A percentile compares a stretch with the other conserved stretches of the same genome.
These are phyloP conservation scores for Neodidymelliopsis sp. DNA, from an alignment of 2,329 filamentous ascomycete species.

Conservation along the genomic window DNA sequence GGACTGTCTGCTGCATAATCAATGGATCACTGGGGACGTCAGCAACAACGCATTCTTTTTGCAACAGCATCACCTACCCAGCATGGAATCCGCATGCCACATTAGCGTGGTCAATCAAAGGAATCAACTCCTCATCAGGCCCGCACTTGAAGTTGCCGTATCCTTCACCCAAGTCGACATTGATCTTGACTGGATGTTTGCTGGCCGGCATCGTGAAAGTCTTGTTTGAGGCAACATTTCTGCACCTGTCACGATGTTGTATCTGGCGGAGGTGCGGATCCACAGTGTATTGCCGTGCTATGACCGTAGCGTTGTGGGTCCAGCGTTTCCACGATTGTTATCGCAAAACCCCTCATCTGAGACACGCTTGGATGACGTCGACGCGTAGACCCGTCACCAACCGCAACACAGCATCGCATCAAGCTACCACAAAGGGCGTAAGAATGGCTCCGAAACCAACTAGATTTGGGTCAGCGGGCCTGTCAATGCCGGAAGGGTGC, in stretches of 20 bases:
- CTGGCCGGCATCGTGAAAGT: constrained; percentile 55
- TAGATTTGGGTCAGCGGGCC: not conserved
- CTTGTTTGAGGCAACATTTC: not conserved
- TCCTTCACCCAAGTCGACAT: constrained; percentile 62
- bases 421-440: constrained; percentile 6
- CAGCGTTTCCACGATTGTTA: constrained; percentile 9
- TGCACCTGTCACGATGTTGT: not conserved
- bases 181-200: constrained; percentile 61
- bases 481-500: constrained; percentile 4
- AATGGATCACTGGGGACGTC: constrained; percentile 58
- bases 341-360: constrained; percentile 19
- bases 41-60: constrained; percentile 1
- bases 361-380: constrained; percentile 24
- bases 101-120: constrained; percentile 68
- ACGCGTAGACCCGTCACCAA: constrained; percentile 15
- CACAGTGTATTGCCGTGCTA: constrained; percentile 11
- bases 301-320: constrained; percentile 20
- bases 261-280: not conserved
- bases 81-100: constrained; percentile 68
- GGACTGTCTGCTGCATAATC: constrained; percentile 69
- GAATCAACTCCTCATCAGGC: constrained; percentile 67
- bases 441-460: not conserved
- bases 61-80: constrained; percentile 27
- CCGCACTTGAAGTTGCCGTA: constrained; percentile 61
- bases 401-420: constrained; percentile 12